Percentiles rank a stretch among this genome's conserved stretches.
Conservation (phyloP, 2,329 filamentous ascomycete genomes). For the Teratosphaeria epicoccoides region DNA sequence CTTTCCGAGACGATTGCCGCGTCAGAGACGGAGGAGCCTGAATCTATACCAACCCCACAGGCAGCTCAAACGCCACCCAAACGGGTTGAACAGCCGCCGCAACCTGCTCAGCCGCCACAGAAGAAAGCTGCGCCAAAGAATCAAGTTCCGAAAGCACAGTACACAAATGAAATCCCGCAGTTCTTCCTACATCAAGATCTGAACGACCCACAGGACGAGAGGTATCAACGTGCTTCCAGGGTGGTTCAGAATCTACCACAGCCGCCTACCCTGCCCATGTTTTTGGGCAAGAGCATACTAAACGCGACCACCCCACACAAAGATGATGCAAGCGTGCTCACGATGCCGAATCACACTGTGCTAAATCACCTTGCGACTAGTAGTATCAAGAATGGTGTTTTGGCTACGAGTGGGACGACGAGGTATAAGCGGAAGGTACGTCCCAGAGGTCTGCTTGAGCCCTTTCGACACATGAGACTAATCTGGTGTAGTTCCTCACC, state of each 20-base stretch:
- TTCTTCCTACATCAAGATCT: conserved; percentile 79
- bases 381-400: conserved; percentile 91
- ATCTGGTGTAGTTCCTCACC: conserved; percentile 66
- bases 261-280: conserved; percentile 77
- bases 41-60: conserved; percentile 5
- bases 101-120: conserved; percentile 6
- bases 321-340: conserved; percentile 93
- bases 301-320: conserved; percentile 89
- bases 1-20: conserved; percentile 11
- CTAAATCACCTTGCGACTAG: conserved; percentile 94
- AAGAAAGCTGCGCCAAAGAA: conserved; percentile 14
- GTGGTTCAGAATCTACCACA: conserved; percentile 67
- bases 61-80: conserved; percentile 1
- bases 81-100: background rate
- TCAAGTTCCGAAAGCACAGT: conserved; percentile 43
- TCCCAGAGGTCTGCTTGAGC: background rate
- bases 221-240: conserved; percentile 62
- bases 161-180: conserved; percentile 65
- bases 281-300: conserved; percentile 86
- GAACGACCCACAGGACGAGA: conserved; percentile 51
- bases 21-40: conserved; percentile 3
- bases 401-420: conserved; percentile 94
- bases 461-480: conserved; percentile 8
- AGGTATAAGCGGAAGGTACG: conserved; percentile 85
- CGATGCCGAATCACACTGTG: conserved; percentile 94